Conservation (phyloP, 2,329 filamentous ascomycete genomes). For the Thelonectria rubi region DNA sequence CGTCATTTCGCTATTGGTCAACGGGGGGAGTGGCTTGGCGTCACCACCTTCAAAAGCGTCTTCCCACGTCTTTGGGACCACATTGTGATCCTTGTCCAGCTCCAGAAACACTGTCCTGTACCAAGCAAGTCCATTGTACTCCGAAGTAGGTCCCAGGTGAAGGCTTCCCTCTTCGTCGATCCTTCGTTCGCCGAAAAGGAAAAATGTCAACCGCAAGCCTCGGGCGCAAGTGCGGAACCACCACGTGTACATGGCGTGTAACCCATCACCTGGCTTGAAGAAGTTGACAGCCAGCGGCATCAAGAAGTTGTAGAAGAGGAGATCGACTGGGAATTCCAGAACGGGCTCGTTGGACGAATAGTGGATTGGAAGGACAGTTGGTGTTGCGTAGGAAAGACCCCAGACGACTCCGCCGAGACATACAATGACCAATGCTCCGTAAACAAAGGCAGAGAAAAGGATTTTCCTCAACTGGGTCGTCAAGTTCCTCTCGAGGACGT, state of each 20-base stretch:
- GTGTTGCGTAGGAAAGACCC: conserved; percentile 76
- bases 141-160: conserved; percentile 52
- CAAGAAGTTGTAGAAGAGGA: conserved; percentile 96
- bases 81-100: conserved; percentile 51
- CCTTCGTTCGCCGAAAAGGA: conserved; percentile 86
- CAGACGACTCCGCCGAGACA: conserved; percentile 96
- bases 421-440: conserved; percentile 89
- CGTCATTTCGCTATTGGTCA: conserved; percentile 50
- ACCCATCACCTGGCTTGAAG: conserved; percentile 83
- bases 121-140: conserved; percentile 46
- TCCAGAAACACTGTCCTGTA: conserved; percentile 59
- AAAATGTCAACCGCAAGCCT: conserved; percentile 83
- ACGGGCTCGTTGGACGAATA: conserved; percentile 94
- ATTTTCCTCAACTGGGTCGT: conserved; percentile 96
- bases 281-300: conserved; percentile 88
- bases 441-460: conserved; percentile 93
- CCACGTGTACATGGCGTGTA: conserved; percentile 91
- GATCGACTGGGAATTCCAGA: conserved; percentile 91
- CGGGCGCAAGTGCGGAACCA: conserved; percentile 93
- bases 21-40: conserved; percentile 51
- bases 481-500: conserved; percentile 92
- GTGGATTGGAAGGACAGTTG: conserved; percentile 84
- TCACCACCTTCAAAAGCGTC: conserved; percentile 61
- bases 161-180: conserved; percentile 83
- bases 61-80: conserved; percentile 66